A percentile compares a stretch with the other conserved stretches of the same genome.
phyloP scores from a whole-genome alignment of 2,329 filamentous ascomycete species.

The Parasarocladium wereldwijsianum region DNA sequence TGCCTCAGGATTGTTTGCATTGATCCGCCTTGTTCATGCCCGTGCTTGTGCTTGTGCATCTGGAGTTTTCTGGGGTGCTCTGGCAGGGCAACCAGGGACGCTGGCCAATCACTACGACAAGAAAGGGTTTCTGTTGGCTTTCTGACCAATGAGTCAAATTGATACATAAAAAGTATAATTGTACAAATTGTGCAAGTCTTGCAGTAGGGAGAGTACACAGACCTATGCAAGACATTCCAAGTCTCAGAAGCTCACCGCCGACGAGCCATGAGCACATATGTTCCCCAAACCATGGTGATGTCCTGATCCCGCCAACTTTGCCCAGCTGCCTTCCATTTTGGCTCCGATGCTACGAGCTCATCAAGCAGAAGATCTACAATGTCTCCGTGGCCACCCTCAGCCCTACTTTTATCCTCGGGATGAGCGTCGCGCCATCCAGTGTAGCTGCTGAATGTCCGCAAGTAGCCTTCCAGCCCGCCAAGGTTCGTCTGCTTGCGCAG shows the following conservation, averaged over 20 bases:
- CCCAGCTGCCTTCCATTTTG: slow-evolving; percentile 32
- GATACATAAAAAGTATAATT: too few relatives aligned
- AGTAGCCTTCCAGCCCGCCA: slow-evolving; percentile 44
- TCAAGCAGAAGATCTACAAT: slow-evolving; percentile 49
- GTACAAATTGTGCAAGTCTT: too few relatives aligned
- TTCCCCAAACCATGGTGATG: slow-evolving; percentile 47
- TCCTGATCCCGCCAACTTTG: slow-evolving; percentile 36
- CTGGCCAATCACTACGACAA: too few relatives aligned
- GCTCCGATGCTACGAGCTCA: slow-evolving; percentile 36
- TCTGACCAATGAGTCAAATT: too few relatives aligned
- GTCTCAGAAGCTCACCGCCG: slow-evolving; percentile 14
- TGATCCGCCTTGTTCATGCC: neutral
- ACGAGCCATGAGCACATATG: slow-evolving; percentile 41
- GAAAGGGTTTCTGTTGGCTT: too few relatives aligned
- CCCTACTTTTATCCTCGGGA: slow-evolving; percentile 30
- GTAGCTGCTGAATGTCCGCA: slow-evolving; percentile 45
- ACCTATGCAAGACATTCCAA: too few relatives aligned
- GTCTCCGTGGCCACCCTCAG: slow-evolving; percentile 42
- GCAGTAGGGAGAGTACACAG: neutral
- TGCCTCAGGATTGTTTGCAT: too few relatives aligned
- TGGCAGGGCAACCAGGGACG: too few relatives aligned
- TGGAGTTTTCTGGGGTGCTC: too few relatives aligned
- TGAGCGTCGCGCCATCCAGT: slow-evolving; percentile 43
- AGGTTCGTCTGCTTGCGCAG: slow-evolving; percentile 38
- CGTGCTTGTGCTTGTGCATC: slow-evolving; percentile 5